Evolutionary conservation across 148 eudicot genomes (phyloP).

Genomic region (Cornus controversa): DNA sequence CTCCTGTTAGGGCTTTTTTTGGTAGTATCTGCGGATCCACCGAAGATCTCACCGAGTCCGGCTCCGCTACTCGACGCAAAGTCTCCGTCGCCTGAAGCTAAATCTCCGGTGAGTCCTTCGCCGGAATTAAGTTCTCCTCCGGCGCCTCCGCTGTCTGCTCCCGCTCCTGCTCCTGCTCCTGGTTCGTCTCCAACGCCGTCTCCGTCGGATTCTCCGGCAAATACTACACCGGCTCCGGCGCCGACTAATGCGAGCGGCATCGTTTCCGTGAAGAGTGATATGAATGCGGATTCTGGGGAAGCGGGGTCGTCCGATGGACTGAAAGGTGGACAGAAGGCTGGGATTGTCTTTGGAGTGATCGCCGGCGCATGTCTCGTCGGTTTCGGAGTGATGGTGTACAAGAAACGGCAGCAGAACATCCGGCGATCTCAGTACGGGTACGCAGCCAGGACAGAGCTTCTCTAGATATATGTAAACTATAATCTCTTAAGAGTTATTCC

Average conservation of each 20-base stretch:
- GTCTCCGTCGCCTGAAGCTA: not conserved
- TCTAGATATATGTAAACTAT: constrained; percentile 14
- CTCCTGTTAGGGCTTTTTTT: constrained; percentile 23
- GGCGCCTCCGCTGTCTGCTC: constrained; percentile 8
- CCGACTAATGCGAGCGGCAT: not conserved
- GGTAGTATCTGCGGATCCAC: constrained; percentile 9
- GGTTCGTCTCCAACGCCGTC: constrained; percentile 7
- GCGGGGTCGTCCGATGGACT: constrained; percentile 8
- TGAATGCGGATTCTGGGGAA: not conserved
- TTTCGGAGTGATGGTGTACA: constrained; percentile 30
- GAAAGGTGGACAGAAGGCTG: constrained; percentile 44
- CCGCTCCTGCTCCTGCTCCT: constrained; percentile 4
- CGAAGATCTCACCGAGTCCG: constrained; percentile 14
- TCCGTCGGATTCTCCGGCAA: constrained; percentile 13
- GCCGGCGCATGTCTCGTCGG: constrained; percentile 27
- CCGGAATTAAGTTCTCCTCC: constrained; percentile 19
- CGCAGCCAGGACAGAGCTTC: constrained; percentile 34
- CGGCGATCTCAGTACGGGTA: constrained; percentile 42
- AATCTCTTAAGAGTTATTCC: not conserved
- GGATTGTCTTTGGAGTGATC: constrained; percentile 35
- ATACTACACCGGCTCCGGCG: constrained; percentile 9
- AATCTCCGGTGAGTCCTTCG: constrained; percentile 3
- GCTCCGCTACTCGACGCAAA: constrained; percentile 18
- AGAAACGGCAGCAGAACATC: constrained; percentile 46
- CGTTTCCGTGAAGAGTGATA: not conserved